Evolutionary conservation across 306 rosid genomes (phyloP).

Genomic region (Geum urbanum): DNA sequence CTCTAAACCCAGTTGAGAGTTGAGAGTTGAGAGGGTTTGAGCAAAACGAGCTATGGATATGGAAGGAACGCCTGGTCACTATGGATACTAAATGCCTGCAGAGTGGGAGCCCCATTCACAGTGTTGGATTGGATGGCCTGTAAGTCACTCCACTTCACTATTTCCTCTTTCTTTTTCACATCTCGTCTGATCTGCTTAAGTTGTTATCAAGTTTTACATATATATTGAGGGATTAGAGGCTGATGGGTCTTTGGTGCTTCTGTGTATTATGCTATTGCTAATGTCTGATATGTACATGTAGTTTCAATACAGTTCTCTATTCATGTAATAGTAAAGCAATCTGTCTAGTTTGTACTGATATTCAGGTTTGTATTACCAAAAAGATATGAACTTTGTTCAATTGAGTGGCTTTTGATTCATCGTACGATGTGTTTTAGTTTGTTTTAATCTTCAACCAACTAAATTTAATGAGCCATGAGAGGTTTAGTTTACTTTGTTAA

Average conservation of each 20-base stretch:
- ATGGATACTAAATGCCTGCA: constrained; percentile 77
- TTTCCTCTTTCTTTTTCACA: neutral
- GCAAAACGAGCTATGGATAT: constrained; percentile 34
- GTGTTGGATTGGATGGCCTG: constrained; percentile 99
- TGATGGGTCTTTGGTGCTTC: constrained; percentile 2
- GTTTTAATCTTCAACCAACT: neutral
- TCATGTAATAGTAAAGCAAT: neutral
- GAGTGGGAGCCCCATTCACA: constrained; percentile 81
- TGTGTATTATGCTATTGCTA: neutral
- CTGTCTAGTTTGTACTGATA: neutral
- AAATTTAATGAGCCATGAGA: neutral
- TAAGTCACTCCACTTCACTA: constrained; percentile 28
- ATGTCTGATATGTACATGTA: neutral
- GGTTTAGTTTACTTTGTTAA: neutral
- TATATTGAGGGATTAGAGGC: neutral
- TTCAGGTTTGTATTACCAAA: too few relatives aligned
- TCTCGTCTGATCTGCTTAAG: too few relatives aligned
- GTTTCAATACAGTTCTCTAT: neutral
- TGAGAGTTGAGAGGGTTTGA: neutral
- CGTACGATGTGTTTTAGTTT: neutral
- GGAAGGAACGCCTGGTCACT: constrained; percentile 40
- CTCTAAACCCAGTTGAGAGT: too few relatives aligned
- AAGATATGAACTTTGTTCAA: too few relatives aligned
- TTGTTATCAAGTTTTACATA: too few relatives aligned
- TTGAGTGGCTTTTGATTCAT: too few relatives aligned